Evolutionary conservation across 208 protist genomes (phyloP).

Genomic region (Novymonas esmeraldas): DNA sequence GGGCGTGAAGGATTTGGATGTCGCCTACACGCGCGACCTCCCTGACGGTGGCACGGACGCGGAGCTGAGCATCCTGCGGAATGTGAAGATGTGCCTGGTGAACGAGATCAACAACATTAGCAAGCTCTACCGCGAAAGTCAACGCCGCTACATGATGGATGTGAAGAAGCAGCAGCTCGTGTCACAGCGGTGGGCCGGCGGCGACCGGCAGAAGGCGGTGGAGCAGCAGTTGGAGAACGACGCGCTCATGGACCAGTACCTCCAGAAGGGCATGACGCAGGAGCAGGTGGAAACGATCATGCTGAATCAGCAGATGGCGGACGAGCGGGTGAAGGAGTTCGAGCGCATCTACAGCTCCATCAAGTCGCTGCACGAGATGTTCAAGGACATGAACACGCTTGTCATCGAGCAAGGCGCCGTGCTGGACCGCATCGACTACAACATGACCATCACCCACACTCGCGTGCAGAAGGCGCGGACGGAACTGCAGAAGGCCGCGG

Average conservation of each 20-base stretch:
- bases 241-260: conserved; percentile 88
- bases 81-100: conserved; percentile 93
- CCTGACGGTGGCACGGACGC: conserved; percentile 86
- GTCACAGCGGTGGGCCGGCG: conserved; percentile 79
- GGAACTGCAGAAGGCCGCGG: conserved; percentile 89
- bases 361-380: conserved; percentile 94
- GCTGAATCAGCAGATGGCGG: conserved; percentile 89
- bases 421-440: conserved; percentile 96
- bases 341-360: conserved; percentile 93
- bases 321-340: conserved; percentile 93
- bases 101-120: conserved; percentile 88
- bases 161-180: conserved; percentile 92
- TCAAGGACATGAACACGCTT: conserved; percentile 92
- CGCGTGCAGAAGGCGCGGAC: conserved; percentile 76
- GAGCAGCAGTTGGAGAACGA: conserved; percentile 90
- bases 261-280: conserved; percentile 92
- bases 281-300: conserved; percentile 94
- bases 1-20: conserved; percentile 73
- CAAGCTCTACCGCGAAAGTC: conserved; percentile 90
- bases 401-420: conserved; percentile 95
- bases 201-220: conserved; percentile 78
- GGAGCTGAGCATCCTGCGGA: conserved; percentile 89
- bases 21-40: conserved; percentile 71
- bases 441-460: conserved; percentile 92
- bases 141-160: conserved; percentile 92